A percentile compares a stretch with the other conserved stretches of the same genome.
These are phyloP conservation scores for Vicia sativa DNA, from an alignment of 306 rosid species.

Conservation along the genomic window DNA sequence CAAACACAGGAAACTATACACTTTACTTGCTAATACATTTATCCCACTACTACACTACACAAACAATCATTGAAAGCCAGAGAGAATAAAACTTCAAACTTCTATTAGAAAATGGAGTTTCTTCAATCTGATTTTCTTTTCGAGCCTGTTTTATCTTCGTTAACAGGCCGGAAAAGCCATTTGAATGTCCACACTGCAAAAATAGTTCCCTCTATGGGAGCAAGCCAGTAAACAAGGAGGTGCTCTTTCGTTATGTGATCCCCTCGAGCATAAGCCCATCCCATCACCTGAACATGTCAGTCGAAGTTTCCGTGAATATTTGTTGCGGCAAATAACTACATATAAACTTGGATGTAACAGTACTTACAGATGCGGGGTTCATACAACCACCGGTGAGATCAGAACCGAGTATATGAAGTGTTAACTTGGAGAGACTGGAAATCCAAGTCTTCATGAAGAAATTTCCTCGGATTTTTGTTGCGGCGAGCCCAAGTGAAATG, in stretches of 20 bases:
- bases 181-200: slow-evolving; percentile 80
- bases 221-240: slow-evolving; percentile 89
- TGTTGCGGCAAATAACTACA: neutral
- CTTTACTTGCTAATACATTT: slow-evolving; percentile 19
- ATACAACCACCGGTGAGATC: slow-evolving; percentile 93
- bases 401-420: slow-evolving; percentile 84
- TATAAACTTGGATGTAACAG: neutral
- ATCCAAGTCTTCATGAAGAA: slow-evolving; percentile 97
- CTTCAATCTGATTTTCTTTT: slow-evolving; percentile 77
- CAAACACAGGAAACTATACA: neutral
- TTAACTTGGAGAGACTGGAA: slow-evolving; percentile 77
- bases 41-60: slow-evolving; percentile 30
- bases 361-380: slow-evolving; percentile 94
- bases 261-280: slow-evolving; percentile 95
- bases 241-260: slow-evolving; percentile 88
- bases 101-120: neutral
- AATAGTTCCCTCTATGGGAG: slow-evolving; percentile 83
- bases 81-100: neutral
- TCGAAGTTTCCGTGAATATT: neutral
- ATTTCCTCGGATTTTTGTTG: slow-evolving; percentile 52
- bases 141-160: slow-evolving; percentile 45
- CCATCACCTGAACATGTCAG: slow-evolving; percentile 66
- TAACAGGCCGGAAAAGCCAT: slow-evolving; percentile 48
- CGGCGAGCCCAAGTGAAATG: slow-evolving; percentile 67
- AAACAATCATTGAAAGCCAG: slow-evolving; percentile 25